Base-by-base conservation (phyloP, 2,329 filamentous ascomycete species). In the Colletotrichum magnum region DNA sequence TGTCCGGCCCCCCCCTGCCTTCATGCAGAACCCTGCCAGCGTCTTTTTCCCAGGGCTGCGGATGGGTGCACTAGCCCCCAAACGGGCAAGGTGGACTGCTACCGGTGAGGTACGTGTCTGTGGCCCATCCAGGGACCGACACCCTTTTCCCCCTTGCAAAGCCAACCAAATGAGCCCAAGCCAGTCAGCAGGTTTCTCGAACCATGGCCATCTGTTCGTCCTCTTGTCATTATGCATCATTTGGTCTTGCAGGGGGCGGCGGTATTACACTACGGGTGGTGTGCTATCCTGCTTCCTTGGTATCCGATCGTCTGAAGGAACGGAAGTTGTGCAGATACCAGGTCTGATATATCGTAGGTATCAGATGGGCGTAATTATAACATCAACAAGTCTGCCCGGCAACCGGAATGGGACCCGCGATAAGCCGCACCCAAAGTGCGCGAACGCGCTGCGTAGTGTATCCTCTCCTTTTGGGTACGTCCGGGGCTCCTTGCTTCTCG, bases 201-300 rank as follows among this genome's bases (percentile, higher is more conserved):
- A 53, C 58, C 45, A 64, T 45, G 28, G n/a, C 59, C 52, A 39
- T 68, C 53, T 41, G 18, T 52, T 63, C 51, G 52, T 68, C 26
- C 53, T 48, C 51, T n/a, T 63, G 48, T 59, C 60, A 65, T 65
- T 18, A 59, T 65, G 65, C 65, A 59, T 65, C 60, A 54, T 16
- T 32, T 36, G 32, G 32, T 36, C 32, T 36, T 36, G 32, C 32
- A 36, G 32, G 32, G 32, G 32, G 18, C 18, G 32, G 7, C 32
- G 32, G 21, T 24, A 24, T 24, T 24, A 24, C 21, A 24, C 21
- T 36, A 12, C 32, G 32, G 32, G 32, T 36, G 7, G 32, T 36
- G 7, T 36, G 51, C 54, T 36, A 15, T 16, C 18, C 53, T 59
- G 24, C 24, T 53, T 48, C 21, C 26, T 54, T 26, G 53, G 39